Evolutionary conservation across 352 stramenopile species (phyloP).

Genomic region (Phytophthora idaei): DNA sequence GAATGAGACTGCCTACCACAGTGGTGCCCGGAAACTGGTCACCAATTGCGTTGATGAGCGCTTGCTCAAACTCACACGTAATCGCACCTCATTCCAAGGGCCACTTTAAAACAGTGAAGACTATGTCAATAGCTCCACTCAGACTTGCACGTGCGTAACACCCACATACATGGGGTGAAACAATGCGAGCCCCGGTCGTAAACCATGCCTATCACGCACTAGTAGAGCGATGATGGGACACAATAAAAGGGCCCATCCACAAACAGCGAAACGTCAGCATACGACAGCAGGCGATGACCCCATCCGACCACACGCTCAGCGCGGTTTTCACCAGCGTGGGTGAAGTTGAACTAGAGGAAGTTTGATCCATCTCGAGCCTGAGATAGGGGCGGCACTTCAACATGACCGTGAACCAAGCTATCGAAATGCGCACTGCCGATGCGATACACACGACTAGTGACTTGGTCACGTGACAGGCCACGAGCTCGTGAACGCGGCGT

Average conservation of each 20-base stretch:
- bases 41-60: constrained; percentile 4
- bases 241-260: constrained; percentile 35
- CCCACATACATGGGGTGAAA: constrained; percentile 9
- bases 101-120: constrained; percentile 7
- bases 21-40: constrained; percentile 11
- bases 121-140: constrained; percentile 22
- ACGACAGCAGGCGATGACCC: background rate
- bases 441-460: too few relatives aligned
- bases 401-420: too few relatives aligned
- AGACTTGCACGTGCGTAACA: constrained; percentile 6
- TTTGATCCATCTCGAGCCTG: constrained; percentile 7
- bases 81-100: constrained; percentile 7
- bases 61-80: constrained; percentile 25
- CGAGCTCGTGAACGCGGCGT: too few relatives aligned
- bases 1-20: constrained; percentile 21
- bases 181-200: constrained; percentile 14
- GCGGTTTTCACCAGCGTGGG: constrained; percentile 5
- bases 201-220: constrained; percentile 30
- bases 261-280: constrained; percentile 17
- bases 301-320: constrained; percentile 25
- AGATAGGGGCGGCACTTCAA: constrained; percentile 4
- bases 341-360: constrained; percentile 35
- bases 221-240: constrained; percentile 8
- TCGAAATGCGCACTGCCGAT: too few relatives aligned
- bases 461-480: too few relatives aligned